Evolutionary conservation across 2,329 filamentous ascomycete species (phyloP).

Genomic region (Stagonosporopsis tanaceti): DNA sequence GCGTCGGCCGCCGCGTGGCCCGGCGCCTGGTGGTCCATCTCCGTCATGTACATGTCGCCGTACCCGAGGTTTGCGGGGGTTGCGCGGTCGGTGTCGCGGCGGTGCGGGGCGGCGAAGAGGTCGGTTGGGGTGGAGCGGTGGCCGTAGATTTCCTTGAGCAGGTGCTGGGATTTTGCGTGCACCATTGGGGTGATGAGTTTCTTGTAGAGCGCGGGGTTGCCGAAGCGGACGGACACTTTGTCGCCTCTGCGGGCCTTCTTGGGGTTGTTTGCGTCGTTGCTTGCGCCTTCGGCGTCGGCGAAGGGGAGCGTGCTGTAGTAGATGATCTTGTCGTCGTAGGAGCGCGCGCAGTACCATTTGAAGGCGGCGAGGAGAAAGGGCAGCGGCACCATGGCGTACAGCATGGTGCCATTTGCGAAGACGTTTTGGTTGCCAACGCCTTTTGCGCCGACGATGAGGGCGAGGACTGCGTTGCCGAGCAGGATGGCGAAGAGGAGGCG

Average conservation of each 20-base stretch:
- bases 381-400: slow-evolving; percentile 75
- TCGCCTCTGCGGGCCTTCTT: slow-evolving; percentile 56
- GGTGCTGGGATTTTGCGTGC: slow-evolving; percentile 84
- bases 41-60: slow-evolving; percentile 80
- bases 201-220: slow-evolving; percentile 88
- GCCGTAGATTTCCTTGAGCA: slow-evolving; percentile 82
- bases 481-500: slow-evolving; percentile 84
- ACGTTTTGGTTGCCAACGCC: slow-evolving; percentile 59
- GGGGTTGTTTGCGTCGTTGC: slow-evolving; percentile 42
- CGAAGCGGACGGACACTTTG: slow-evolving; percentile 78
- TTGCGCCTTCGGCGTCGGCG: slow-evolving; percentile 61
- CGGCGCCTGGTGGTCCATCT: slow-evolving; percentile 70
- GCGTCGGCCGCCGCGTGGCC: slow-evolving; percentile 54
- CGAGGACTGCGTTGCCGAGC: slow-evolving; percentile 79
- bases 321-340: slow-evolving; percentile 80
- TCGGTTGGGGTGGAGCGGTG: slow-evolving; percentile 70
- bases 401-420: slow-evolving; percentile 57
- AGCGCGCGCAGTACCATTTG: slow-evolving; percentile 80
- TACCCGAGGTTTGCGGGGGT: slow-evolving; percentile 68
- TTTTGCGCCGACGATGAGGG: slow-evolving; percentile 76
- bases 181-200: slow-evolving; percentile 75
- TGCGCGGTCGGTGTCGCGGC: slow-evolving; percentile 40
- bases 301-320: slow-evolving; percentile 73
- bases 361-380: slow-evolving; percentile 81
- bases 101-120: slow-evolving; percentile 38